Conservation (phyloP, 108 stramenopile genomes). For the Cyclostephanos tholiformis region DNA sequence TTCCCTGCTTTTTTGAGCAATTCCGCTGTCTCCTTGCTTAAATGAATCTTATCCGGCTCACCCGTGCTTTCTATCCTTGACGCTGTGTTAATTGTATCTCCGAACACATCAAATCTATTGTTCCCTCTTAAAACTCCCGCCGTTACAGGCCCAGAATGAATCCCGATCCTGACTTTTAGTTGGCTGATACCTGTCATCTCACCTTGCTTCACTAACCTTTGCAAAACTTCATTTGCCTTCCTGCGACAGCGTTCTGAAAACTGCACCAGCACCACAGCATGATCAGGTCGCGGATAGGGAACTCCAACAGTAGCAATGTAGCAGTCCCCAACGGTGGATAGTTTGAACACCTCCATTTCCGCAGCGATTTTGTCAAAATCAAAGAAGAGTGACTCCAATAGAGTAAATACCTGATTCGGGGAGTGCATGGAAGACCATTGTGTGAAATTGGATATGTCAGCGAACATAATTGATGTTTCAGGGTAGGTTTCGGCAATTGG, state of each 20-base stretch:
- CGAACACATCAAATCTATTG: slow-evolving; percentile 70
- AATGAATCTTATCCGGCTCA: slow-evolving; percentile 48
- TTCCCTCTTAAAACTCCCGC: slow-evolving; percentile 67
- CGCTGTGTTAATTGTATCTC: slow-evolving; percentile 74
- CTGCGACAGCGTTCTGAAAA: slow-evolving; percentile 58
- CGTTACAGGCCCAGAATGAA: slow-evolving; percentile 66
- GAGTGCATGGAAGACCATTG: slow-evolving; percentile 51
- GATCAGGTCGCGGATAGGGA: slow-evolving; percentile 58
- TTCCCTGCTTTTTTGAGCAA: slow-evolving; percentile 50
- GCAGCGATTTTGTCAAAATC: slow-evolving; percentile 61
- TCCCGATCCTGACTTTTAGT: slow-evolving; percentile 54
- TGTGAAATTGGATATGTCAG: slow-evolving; percentile 36
- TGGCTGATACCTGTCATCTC: slow-evolving; percentile 46
- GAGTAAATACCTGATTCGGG: slow-evolving; percentile 63
- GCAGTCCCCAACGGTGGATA: slow-evolving; percentile 62
- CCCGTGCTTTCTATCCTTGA: slow-evolving; percentile 67
- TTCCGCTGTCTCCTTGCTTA: slow-evolving; percentile 57
- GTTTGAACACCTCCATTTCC: slow-evolving; percentile 58
- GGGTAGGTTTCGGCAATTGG: slow-evolving; percentile 31
- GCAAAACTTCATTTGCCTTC: slow-evolving; percentile 46
- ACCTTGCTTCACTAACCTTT: slow-evolving; percentile 15
- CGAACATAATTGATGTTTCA: slow-evolving; percentile 34
- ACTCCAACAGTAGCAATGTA: slow-evolving; percentile 68
- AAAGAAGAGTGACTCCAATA: slow-evolving; percentile 59
- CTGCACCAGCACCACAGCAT: slow-evolving; percentile 54